Evolutionary conservation across 2,329 filamentous ascomycete species (phyloP).

Genomic region (Aureobasidium sp.): DNA sequence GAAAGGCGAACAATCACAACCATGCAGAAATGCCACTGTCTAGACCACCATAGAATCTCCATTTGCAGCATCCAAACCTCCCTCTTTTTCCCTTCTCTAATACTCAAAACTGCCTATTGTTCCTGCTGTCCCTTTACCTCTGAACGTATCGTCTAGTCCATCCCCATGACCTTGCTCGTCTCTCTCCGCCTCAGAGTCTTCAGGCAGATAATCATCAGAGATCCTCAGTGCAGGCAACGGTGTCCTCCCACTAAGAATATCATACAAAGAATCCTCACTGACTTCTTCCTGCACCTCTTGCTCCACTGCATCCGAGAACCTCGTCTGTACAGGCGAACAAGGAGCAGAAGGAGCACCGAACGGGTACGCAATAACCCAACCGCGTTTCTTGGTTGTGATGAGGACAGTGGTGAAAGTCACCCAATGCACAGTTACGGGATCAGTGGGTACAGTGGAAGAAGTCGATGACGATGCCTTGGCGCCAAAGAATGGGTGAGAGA

Average conservation of each 20-base stretch:
- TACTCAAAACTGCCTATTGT: constrained; percentile 6
- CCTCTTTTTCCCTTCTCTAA: background rate
- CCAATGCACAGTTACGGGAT: constrained; percentile 15
- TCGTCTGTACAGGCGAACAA: background rate
- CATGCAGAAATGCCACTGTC: background rate
- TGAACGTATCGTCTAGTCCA: constrained; percentile 40
- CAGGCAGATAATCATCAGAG: constrained; percentile 1
- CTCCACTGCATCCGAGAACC: background rate
- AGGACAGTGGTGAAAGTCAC: constrained; percentile 30
- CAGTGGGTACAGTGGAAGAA: constrained; percentile 6
- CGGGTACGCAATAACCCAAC: constrained; percentile 37
- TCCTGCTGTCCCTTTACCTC: constrained; percentile 25
- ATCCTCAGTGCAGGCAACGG: constrained; percentile 30
- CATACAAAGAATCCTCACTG: constrained; percentile 42
- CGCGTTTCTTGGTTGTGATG: constrained; percentile 28
- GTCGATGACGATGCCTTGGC: constrained; percentile 17
- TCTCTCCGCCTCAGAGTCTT: constrained; percentile 25
- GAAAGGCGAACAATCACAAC: background rate
- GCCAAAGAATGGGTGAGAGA: constrained; percentile 13
- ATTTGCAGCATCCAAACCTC: too few relatives aligned
- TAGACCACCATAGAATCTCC: background rate
- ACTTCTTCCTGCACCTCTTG: constrained; percentile 25
- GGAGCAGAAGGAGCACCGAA: constrained; percentile 26
- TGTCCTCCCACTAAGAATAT: constrained; percentile 42
- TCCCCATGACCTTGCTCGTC: constrained; percentile 20